Conservation (phyloP, 2,329 filamentous ascomycete species). For the Chaetomiaceae sp. region DNA sequence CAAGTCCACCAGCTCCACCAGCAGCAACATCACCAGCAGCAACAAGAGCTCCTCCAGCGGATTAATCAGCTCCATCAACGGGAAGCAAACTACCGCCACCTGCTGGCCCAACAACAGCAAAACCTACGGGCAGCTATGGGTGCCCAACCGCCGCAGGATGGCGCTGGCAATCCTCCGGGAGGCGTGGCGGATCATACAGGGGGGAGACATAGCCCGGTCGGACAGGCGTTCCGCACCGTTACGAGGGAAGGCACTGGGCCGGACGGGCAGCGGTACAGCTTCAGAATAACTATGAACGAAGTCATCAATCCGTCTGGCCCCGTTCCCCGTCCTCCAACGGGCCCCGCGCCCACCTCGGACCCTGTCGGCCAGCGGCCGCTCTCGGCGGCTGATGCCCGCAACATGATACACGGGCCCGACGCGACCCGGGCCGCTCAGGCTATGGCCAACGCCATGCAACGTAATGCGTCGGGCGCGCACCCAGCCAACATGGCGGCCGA, state of each 20-base stretch:
- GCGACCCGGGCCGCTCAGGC: conserved; percentile 38
- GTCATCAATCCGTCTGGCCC: conserved; percentile 24
- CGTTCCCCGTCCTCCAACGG: conserved; percentile 14
- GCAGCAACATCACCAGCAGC: conserved; percentile 4
- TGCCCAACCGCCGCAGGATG: conserved; percentile 38
- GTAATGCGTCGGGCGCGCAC: conserved; percentile 45
- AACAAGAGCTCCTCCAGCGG: conserved; percentile 30
- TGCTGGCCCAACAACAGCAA: conserved; percentile 42
- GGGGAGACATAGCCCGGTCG: conserved; percentile 28
- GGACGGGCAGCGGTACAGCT: conserved; percentile 42
- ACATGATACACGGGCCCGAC: conserved; percentile 43
- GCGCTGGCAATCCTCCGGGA: conserved; percentile 21
- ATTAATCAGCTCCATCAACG: conserved; percentile 42
- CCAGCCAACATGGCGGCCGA: conserved; percentile 32
- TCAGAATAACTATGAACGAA: conserved; percentile 49
- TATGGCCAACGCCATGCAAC: conserved; percentile 46
- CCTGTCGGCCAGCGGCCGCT: conserved; percentile 31
- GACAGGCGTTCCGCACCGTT: conserved; percentile 33
- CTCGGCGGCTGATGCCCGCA: conserved; percentile 42
- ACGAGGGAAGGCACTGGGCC: conserved; percentile 46
- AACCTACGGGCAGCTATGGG: conserved; percentile 35
- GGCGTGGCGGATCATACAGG: conserved; percentile 23
- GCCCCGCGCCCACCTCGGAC: conserved; percentile 16
- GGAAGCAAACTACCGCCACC: conserved; percentile 40
- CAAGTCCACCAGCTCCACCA: conserved; percentile 12